A percentile compares a stretch with the other conserved stretches of the same genome.
Evolutionary conservation across 306 rosid genomes (phyloP).

Genomic region (Macrotyloma uniflorum): DNA sequence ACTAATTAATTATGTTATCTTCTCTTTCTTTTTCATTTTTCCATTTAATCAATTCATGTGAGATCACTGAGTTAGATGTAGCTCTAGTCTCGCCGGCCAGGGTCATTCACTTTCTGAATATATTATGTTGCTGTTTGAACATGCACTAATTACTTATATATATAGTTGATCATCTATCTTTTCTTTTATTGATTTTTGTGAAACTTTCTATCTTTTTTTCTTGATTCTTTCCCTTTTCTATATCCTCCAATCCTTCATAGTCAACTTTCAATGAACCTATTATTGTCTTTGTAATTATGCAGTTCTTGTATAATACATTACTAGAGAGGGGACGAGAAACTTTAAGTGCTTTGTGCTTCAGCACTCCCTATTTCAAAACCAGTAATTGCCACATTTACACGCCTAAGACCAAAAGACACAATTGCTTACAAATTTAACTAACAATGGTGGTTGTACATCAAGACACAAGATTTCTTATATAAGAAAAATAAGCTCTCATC

Average conservation of each 20-base stretch:
- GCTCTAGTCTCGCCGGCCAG: not conserved
- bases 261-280: no score
- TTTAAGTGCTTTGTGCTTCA: not conserved
- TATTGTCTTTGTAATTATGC: no score
- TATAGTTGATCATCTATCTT: no score
- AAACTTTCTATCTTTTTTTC: no score
- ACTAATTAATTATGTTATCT: not conserved
- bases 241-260: no score
- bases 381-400: constrained; percentile 24
- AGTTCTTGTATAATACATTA: no score
- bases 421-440: constrained; percentile 22
- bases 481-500: not conserved
- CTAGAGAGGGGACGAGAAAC: no score
- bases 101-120: not conserved
- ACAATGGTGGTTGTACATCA: not conserved
- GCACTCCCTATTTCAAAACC: not conserved
- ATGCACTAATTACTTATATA: no score
- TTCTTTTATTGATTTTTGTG: no score
- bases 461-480: not conserved
- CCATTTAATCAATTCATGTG: not conserved
- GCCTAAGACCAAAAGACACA: not conserved
- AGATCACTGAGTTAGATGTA: not conserved
- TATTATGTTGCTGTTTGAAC: not conserved
- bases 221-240: no score
- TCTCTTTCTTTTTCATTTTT: not conserved